Evolutionary conservation across 768 basidiomycete species (phyloP).

Genomic region (Dictyophora rubrovolvata): DNA sequence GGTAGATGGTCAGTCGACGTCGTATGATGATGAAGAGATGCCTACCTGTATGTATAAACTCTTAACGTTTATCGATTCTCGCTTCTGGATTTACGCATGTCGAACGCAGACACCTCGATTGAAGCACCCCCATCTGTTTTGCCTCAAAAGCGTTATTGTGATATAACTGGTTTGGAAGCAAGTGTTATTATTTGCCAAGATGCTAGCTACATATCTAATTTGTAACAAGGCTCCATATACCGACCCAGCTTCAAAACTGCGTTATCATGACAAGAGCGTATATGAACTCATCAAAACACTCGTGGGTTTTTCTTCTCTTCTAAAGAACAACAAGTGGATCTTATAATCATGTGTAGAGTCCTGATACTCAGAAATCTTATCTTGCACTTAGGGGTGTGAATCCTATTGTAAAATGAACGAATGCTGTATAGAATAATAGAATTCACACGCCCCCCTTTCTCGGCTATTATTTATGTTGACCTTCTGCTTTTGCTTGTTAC

Average conservation of each 20-base stretch:
- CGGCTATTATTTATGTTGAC: too few relatives aligned
- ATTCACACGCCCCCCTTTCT: too few relatives aligned
- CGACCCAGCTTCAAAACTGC: constrained; percentile 67
- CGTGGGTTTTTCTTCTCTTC: constrained; percentile 25
- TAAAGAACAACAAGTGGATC: not conserved
- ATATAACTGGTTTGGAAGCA: constrained; percentile 80
- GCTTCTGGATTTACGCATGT: not conserved
- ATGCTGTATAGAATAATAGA: too few relatives aligned
- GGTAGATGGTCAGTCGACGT: constrained; percentile 31
- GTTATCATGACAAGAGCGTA: constrained; percentile 82
- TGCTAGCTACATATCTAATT: not conserved
- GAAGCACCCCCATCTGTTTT: constrained; percentile 78
- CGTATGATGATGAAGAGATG: constrained; percentile 42
- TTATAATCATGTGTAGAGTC: constrained; percentile 33
- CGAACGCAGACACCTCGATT: constrained; percentile 54
- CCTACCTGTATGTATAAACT: constrained; percentile 50
- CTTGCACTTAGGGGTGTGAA: constrained; percentile 48
- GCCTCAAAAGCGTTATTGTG: constrained; percentile 70
- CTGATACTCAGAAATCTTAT: constrained; percentile 67
- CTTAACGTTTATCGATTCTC: not conserved
- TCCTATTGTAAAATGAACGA: constrained; percentile 33
- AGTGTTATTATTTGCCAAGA: not conserved
- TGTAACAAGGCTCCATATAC: constrained; percentile 63
- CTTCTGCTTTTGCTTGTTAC: too few relatives aligned
- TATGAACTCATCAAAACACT: constrained; percentile 72